These are phyloP conservation scores for Solanum tarijense DNA, from an alignment of 257 asterid genomes.

Conservation along the genomic window DNA sequence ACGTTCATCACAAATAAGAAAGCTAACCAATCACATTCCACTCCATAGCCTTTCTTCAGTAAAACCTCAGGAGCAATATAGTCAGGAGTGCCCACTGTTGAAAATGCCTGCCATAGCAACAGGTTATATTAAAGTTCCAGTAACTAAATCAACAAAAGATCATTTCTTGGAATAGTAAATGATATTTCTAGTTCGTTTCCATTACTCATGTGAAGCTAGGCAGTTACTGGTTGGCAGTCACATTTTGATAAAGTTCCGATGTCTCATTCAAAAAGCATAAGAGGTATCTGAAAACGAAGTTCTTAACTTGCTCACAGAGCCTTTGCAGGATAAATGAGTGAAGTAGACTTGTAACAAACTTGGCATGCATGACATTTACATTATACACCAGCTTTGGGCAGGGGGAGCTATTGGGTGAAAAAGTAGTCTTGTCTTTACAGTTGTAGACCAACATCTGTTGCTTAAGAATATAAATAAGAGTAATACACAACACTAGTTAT, in stretches of 20 bases:
- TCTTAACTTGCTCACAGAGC: background rate
- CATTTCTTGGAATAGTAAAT: background rate
- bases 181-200: background rate
- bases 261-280: background rate
- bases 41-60: conserved; percentile 66
- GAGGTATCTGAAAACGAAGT: background rate
- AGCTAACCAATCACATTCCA: conserved; percentile 89
- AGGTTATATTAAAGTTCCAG: background rate
- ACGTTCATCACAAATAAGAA: background rate
- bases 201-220: background rate
- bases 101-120: conserved; percentile 52
- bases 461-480: background rate
- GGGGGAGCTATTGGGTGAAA: background rate
- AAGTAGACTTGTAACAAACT: background rate
- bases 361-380: background rate
- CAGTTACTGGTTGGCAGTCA: background rate
- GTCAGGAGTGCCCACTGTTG: conserved; percentile 95
- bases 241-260: background rate
- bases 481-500: background rate
- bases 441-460: background rate
- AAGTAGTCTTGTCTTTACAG: background rate
- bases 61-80: conserved; percentile 96
- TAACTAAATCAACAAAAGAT: background rate
- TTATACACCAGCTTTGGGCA: background rate
- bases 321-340: background rate